Conservation (phyloP, 768 basidiomycete genomes). For the Tulasnella sp. region DNA sequence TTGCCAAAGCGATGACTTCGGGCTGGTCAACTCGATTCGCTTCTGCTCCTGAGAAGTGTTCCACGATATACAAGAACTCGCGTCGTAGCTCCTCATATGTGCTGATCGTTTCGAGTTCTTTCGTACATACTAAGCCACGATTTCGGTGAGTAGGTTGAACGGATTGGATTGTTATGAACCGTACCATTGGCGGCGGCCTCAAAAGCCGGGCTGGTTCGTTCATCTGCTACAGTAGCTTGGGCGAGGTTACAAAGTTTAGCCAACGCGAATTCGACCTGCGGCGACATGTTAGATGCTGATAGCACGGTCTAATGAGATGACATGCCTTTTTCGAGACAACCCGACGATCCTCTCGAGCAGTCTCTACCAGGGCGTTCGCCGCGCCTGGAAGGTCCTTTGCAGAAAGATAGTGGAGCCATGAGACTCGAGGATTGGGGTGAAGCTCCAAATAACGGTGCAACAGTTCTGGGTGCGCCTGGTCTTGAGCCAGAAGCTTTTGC, state of each 20-base stretch:
- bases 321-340: constrained; percentile 75
- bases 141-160: constrained; percentile 31
- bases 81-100: constrained; percentile 2
- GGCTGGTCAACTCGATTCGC: constrained; percentile 57
- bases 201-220: constrained; percentile 34
- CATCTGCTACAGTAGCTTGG: constrained; percentile 45
- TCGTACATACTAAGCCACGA: constrained; percentile 23
- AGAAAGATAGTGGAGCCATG: constrained; percentile 87
- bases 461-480: constrained; percentile 56
- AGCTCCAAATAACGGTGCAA: constrained; percentile 70
- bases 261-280: constrained; percentile 82
- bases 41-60: constrained; percentile 39
- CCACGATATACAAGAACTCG: not conserved
- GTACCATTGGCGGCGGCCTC: not conserved
- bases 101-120: constrained; percentile 21
- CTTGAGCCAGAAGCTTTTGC: constrained; percentile 75
- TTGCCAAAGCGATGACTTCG: not conserved
- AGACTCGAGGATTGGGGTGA: constrained; percentile 56
- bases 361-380: constrained; percentile 58
- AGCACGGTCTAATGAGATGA: not conserved
- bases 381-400: constrained; percentile 63
- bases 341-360: constrained; percentile 54
- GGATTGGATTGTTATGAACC: constrained; percentile 42
- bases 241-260: constrained; percentile 83
- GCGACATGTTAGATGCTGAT: not conserved